These are phyloP conservation scores for Sphaerostilbella broomeana DNA, from an alignment of 2,329 filamentous ascomycete species.

Conservation along the genomic window DNA sequence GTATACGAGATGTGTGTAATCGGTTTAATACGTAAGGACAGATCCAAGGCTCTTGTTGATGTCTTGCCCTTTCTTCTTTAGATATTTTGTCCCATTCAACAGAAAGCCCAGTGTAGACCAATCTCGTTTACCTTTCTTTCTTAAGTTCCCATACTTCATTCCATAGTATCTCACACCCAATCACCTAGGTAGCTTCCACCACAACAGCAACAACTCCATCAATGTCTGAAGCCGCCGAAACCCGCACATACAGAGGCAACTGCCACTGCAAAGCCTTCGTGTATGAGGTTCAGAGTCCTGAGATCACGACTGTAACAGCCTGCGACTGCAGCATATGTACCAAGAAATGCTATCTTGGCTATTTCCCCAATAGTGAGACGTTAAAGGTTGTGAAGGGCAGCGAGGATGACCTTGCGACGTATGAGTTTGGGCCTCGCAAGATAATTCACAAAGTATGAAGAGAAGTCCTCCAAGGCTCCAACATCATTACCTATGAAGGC, in stretches of 20 bases:
- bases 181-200: no score
- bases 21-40: no score
- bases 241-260: constrained; percentile 46
- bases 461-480: no score
- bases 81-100: no score
- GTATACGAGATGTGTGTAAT: no score
- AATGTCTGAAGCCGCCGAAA: constrained; percentile 11
- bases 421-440: constrained; percentile 35
- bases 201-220: not conserved
- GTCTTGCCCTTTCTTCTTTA: no score
- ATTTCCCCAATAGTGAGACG: constrained; percentile 24
- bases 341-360: constrained; percentile 41
- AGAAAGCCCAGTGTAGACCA: no score
- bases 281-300: constrained; percentile 46
- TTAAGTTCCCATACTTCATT: no score
- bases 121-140: no score
- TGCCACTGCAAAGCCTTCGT: constrained; percentile 52
- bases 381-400: constrained; percentile 43
- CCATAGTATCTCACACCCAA: not conserved
- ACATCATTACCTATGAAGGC: no score
- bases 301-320: constrained; percentile 48
- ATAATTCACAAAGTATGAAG: constrained; percentile 36
- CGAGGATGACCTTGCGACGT: constrained; percentile 34
- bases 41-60: no score
- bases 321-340: constrained; percentile 64